Conservation (phyloP, 495 filamentous ascomycete genomes). For the Neurospora sp. region DNA sequence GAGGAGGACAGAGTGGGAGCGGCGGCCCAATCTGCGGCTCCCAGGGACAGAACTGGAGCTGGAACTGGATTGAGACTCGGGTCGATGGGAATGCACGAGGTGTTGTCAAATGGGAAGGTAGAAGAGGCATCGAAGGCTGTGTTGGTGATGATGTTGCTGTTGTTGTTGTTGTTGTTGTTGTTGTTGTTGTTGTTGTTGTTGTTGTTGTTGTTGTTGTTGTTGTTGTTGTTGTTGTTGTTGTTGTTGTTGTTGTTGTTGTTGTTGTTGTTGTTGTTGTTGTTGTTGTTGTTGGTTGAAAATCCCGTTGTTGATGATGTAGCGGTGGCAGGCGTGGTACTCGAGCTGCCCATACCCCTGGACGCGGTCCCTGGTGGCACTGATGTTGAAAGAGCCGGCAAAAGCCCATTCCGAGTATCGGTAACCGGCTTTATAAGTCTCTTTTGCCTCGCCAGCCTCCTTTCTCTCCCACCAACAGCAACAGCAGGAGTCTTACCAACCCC, state of each 20-base stretch:
- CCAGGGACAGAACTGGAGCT: background rate
- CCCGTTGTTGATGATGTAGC: background rate
- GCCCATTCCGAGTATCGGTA: background rate
- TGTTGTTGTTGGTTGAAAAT: too few species aligned
- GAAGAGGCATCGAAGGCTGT: background rate
- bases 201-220: too few species aligned
- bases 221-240: too few species aligned
- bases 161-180: too few species aligned
- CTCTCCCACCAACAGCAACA: background rate
- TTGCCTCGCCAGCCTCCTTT: background rate
- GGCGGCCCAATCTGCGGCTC: slow-evolving; percentile 4
- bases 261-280: too few species aligned
- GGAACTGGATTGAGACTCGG: background rate
- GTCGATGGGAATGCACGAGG: background rate
- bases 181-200: too few species aligned
- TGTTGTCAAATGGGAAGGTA: background rate
- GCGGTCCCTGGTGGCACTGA: background rate
- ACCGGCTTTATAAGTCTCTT: background rate
- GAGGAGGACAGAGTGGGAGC: background rate
- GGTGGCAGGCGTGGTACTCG: background rate
- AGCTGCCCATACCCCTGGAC: background rate
- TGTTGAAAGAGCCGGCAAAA: background rate
- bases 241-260: too few species aligned
- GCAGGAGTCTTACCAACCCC: background rate
- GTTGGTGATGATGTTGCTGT: too few species aligned